Conservation (phyloP, 2,329 filamentous ascomycete genomes). For the Aaosphaeria arxii region DNA sequence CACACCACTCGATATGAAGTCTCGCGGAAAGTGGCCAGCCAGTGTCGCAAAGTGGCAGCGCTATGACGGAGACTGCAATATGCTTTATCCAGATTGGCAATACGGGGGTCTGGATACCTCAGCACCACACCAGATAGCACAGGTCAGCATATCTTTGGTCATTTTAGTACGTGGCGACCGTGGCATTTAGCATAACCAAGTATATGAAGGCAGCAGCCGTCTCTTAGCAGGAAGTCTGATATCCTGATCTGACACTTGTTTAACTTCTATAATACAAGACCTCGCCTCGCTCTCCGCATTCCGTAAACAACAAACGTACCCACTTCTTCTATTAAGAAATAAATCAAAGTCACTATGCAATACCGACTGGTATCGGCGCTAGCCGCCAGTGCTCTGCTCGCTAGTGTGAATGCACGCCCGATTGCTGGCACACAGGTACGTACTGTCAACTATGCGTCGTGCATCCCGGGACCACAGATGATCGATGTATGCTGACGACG, state of each 20-base stretch:
- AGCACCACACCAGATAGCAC: background rate
- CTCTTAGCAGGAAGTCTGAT: slow-evolving; percentile 5
- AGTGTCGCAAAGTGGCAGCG: slow-evolving; percentile 11
- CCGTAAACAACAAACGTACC: background rate
- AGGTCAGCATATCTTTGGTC: slow-evolving; percentile 4
- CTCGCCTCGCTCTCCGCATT: slow-evolving; percentile 1
- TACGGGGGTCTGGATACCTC: slow-evolving; percentile 13
- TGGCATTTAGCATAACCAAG: slow-evolving; percentile 9
- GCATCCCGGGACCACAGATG: background rate
- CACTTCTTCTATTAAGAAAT: slow-evolving; percentile 5
- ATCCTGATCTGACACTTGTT: background rate
- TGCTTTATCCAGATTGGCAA: slow-evolving; percentile 25
- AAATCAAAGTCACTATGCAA: slow-evolving; percentile 18
- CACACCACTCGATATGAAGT: slow-evolving; percentile 12
- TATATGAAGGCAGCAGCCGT: slow-evolving; percentile 15
- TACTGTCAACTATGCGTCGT: background rate
- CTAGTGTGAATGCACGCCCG: slow-evolving; percentile 18
- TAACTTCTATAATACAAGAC: slow-evolving; percentile 6
- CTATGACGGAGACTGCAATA: slow-evolving; percentile 16
- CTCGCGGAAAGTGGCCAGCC: slow-evolving; percentile 5
- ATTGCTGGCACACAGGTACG: slow-evolving; percentile 15
- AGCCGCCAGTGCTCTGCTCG: slow-evolving; percentile 19
- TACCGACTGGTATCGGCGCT: slow-evolving; percentile 24
- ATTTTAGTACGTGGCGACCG: slow-evolving; percentile 13
- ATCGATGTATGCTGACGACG: background rate